Evolutionary conservation across 768 basidiomycete species (phyloP), one percentile per base, ranked within the genome.

Genomic region (Cantharellus cinnabarinus): DNA sequence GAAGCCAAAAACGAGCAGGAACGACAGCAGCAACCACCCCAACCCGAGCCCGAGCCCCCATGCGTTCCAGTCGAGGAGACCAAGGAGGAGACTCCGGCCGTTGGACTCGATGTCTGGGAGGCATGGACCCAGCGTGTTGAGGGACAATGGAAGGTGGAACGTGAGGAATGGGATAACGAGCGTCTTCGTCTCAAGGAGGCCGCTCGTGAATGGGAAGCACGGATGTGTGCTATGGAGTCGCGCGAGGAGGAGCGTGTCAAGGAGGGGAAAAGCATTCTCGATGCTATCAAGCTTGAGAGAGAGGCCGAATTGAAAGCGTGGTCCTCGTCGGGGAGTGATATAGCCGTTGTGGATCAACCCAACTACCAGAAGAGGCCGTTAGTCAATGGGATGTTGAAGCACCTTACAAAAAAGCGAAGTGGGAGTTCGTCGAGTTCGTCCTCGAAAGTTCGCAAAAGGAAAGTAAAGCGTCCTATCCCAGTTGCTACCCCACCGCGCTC

Each of bases 91-190:
- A 37, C 39, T 39, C 7, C 34, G 56, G 41, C 39, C 42, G 56
- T 38, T 7, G 5, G 5, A 14, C 5, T 35, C 38, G 61, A 59
- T 38, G 60, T 63, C 40, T 73, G 72, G 72, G 68, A 69, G 35
- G 79, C 82, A 48, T 91, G 88, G 86, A 84, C 83, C 68, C 80
- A 79, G 65, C 73, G 72, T 5, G 79, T 91, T 34, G 89, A 91
- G 64, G 83, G 81, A 4, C 79, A 82, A 56, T 91, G 88, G 88
- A 77, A 72, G 41, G 71, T 69, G 38, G 81, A 91, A 40, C 79
- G 82, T 64, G 82, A 87, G 63, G 84, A 85, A 59, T 95, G 89
- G 89, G 76, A 75, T 2, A 73, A 77, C 42, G 91, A 95, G 69
- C 75, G 89, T 3, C 83, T 83, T 61, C 75, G 87, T 20, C 74